Evolutionary conservation across 1,284 basidiomycete species (phyloP).

Genomic region (Athelia psychrophila): DNA sequence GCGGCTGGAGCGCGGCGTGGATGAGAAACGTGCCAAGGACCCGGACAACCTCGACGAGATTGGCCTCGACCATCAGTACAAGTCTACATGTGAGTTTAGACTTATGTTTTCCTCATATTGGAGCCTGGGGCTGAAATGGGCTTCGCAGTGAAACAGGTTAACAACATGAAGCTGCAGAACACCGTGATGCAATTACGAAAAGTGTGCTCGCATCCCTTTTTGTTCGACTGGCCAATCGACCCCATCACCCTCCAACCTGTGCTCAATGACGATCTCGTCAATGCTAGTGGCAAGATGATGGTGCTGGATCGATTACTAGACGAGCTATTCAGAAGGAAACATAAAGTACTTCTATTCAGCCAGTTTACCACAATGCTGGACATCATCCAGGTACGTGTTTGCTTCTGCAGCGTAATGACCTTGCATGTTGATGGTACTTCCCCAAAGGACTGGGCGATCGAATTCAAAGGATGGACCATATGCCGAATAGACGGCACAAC

Average conservation of each 20-base stretch:
- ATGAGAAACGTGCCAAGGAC: conserved; percentile 36
- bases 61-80: conserved; percentile 52
- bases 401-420: conserved; percentile 2
- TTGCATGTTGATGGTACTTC: conserved; percentile 1
- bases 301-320: conserved; percentile 86
- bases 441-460: conserved; percentile 77
- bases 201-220: conserved; percentile 92
- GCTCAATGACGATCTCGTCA: conserved; percentile 76
- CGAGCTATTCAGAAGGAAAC: conserved; percentile 78
- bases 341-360: conserved; percentile 93
- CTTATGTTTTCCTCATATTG: background rate
- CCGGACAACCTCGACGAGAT: conserved; percentile 34
- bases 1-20: conserved; percentile 49
- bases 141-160: conserved; percentile 71
- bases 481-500: conserved; percentile 93
- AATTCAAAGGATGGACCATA: conserved; percentile 77
- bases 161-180: conserved; percentile 92
- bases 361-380: conserved; percentile 97
- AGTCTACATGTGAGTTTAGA: conserved; percentile 54
- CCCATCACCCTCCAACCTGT: conserved; percentile 55
- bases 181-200: conserved; percentile 93
- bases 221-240: conserved; percentile 89
- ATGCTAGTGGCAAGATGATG: conserved; percentile 96
- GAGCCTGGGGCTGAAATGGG: conserved; percentile 5
- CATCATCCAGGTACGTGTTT: conserved; percentile 74